Conservation (phyloP, 257 asterid genomes). For the Solanum acaule region DNA sequence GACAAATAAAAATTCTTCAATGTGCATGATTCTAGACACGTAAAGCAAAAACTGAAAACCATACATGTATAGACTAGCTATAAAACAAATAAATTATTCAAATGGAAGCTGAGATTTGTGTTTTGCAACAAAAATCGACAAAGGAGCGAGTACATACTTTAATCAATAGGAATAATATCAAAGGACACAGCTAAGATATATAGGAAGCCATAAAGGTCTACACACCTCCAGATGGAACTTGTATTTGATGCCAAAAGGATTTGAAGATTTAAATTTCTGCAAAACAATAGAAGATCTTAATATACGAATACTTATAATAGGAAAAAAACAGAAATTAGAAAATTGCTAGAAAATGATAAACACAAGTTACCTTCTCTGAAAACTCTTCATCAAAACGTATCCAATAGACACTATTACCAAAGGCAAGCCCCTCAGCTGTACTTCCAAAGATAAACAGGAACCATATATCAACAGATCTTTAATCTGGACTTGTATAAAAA, state of each 20-base stretch:
- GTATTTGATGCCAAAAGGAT: constrained; percentile 92
- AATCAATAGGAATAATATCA: background rate
- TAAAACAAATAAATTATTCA: background rate
- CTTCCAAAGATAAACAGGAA: background rate
- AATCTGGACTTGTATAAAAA: background rate
- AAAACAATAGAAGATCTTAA: constrained; percentile 5
- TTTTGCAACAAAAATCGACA: background rate
- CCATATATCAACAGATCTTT: background rate
- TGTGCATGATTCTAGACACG: background rate
- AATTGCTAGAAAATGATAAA: background rate
- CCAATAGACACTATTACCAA: constrained; percentile 91
- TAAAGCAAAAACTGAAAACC: background rate
- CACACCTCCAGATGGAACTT: constrained; percentile 86
- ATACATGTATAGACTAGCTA: background rate
- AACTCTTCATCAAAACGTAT: constrained; percentile 77
- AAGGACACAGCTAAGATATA: background rate
- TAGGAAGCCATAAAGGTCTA: constrained; percentile 2
- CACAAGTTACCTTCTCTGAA: constrained; percentile 48
- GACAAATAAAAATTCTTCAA: background rate
- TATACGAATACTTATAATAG: background rate
- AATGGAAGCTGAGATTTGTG: background rate
- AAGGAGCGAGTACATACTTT: background rate
- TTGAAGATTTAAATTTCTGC: constrained; percentile 80
- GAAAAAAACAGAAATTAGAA: background rate
- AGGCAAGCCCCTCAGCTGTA: constrained; percentile 86